These are phyloP conservation scores for Phytophthora cactorum DNA, from an alignment of 352 stramenopile genomes.

Conservation along the genomic window DNA sequence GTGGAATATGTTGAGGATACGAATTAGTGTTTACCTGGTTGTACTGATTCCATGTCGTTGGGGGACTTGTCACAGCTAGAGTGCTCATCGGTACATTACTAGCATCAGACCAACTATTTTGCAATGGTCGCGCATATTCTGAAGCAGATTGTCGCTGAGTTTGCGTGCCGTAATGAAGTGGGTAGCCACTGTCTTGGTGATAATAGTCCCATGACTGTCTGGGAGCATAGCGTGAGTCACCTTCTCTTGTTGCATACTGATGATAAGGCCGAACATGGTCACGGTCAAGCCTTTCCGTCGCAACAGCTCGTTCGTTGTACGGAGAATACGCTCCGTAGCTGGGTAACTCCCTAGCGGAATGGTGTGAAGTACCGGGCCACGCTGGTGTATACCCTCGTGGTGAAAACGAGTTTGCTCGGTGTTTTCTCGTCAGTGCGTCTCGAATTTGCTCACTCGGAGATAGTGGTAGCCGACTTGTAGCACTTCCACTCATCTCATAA, in stretches of 20 bases:
- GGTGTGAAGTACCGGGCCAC: slow-evolving; percentile 18
- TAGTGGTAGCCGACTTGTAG: slow-evolving; percentile 34
- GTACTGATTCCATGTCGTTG: slow-evolving; percentile 18
- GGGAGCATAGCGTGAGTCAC: slow-evolving; percentile 13
- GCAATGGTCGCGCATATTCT: slow-evolving; percentile 18
- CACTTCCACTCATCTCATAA: slow-evolving; percentile 13
- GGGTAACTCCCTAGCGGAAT: slow-evolving; percentile 46
- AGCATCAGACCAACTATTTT: slow-evolving; percentile 15
- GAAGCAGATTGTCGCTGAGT: slow-evolving; percentile 10
- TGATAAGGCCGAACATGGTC: slow-evolving; percentile 27
- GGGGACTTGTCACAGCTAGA: neutral
- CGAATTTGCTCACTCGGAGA: slow-evolving; percentile 67
- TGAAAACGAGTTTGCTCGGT: slow-evolving; percentile 37
- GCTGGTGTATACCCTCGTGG: slow-evolving; percentile 9
- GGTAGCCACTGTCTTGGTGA: slow-evolving; percentile 13
- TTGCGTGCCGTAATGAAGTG: slow-evolving; percentile 17
- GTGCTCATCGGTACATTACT: neutral
- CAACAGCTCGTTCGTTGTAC: slow-evolving; percentile 31
- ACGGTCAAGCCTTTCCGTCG: slow-evolving; percentile 48
- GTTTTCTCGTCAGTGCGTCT: slow-evolving; percentile 48
- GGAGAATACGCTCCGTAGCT: slow-evolving; percentile 24
- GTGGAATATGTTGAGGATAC: slow-evolving; percentile 12
- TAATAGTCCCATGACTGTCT: slow-evolving; percentile 23
- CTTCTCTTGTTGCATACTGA: slow-evolving; percentile 14
- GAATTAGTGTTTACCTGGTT: slow-evolving; percentile 5